Base-by-base conservation (phyloP, 2,329 filamentous ascomycete genomes). In the Ophiostoma pallidulum region DNA sequence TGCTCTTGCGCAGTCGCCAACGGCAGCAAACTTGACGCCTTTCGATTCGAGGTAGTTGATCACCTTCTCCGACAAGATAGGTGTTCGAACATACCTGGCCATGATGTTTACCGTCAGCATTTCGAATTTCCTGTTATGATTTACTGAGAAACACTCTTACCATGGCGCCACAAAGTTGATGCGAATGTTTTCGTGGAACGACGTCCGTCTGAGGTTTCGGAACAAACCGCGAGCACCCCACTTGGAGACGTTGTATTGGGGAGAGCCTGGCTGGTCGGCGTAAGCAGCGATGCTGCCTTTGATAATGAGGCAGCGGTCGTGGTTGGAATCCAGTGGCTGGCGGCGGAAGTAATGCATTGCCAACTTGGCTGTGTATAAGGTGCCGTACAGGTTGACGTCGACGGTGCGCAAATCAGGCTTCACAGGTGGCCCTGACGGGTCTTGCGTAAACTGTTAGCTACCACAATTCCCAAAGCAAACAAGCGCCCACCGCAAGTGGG, bases 281-380 rank as follows among this genome's bases (percentile, higher is more conserved):
- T 65, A 75, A 0, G 64, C 66, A 0, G 69, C 69, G 56, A 75
- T 64, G 47, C 67, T 71, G 4, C 67, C 68, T 0, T 66, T 72
- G 19, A 75, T 66, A 41, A 75, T 69, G 32, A 75, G 66, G 48
- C 70, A 71, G 1, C 71, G 63, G 48, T 74, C 70, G 7, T 64
- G 57, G 1, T 64, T 61, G 0, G 61, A 55, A 0, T 52, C 59
- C 14, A 65, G 62, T 0, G 66, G 65, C 29, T 67, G 64, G 38
- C 65, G 60, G 2, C 67, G 56, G 54, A 73, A 72, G 50, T 71
- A 71, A 51, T 72, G 67, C 8, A 70, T 58, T 0, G 69, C 70
- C 0, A 73, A 59, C 51, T 71, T 72, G 47, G 64, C 61, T 0
- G 70, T 72, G 54, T 72, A 73, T 12, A 70, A 47, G 0, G 62